Evolutionary conservation across 192 early-diverging fungal species (phyloP).

Genomic region (Entomortierella chlamydospora): DNA sequence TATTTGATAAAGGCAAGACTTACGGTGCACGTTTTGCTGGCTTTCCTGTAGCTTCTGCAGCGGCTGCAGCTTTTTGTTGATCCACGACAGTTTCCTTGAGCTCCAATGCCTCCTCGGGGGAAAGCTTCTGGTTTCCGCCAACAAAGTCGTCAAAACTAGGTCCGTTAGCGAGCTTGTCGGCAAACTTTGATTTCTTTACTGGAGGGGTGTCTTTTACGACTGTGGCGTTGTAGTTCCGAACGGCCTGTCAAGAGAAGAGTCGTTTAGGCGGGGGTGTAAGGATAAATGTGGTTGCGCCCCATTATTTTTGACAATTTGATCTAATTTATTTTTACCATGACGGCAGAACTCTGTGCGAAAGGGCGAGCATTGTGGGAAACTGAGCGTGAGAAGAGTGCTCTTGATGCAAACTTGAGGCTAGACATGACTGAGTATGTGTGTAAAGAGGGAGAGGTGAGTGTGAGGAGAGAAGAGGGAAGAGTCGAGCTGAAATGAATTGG

Average conservation of each 20-base stretch:
- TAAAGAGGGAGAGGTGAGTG: neutral
- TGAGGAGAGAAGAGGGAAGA: neutral
- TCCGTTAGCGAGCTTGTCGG: slow-evolving; percentile 59
- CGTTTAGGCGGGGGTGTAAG: neutral
- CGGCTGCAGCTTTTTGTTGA: slow-evolving; percentile 51
- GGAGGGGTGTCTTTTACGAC: slow-evolving; percentile 32
- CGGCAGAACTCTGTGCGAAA: slow-evolving; percentile 10
- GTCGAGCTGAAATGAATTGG: neutral
- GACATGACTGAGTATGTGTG: slow-evolving; percentile 23
- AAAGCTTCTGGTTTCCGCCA: slow-evolving; percentile 60
- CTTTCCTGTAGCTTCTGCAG: slow-evolving; percentile 17
- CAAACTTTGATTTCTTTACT: slow-evolving; percentile 56
- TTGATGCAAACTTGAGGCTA: slow-evolving; percentile 31
- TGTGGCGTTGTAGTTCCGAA: slow-evolving; percentile 46
- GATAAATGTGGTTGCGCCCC: neutral
- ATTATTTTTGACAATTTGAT: neutral
- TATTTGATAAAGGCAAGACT: neutral
- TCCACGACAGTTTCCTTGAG: slow-evolving; percentile 62
- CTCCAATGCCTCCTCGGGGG: slow-evolving; percentile 70
- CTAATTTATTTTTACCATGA: slow-evolving; percentile 18
- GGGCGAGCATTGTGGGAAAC: slow-evolving; percentile 15
- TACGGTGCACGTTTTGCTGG: slow-evolving; percentile 46
- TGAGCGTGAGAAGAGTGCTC: slow-evolving; percentile 21
- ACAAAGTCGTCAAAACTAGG: slow-evolving; percentile 71
- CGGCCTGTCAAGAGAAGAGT: slow-evolving; percentile 9